These are phyloP conservation scores for Dactylellina drechsleri DNA, from an alignment of 2,329 filamentous ascomycete species.

Conservation along the genomic window DNA sequence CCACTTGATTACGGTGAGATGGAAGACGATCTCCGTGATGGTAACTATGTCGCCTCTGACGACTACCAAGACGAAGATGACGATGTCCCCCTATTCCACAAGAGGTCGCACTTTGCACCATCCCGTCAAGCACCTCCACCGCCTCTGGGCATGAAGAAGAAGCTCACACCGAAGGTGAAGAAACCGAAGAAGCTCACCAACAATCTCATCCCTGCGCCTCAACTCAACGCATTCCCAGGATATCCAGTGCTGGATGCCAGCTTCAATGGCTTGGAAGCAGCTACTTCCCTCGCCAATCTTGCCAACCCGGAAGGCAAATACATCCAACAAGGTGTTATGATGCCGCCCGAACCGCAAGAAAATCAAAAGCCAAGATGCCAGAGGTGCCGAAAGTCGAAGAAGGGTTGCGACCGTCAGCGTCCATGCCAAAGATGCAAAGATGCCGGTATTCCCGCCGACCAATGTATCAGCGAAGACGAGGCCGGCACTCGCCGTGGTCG, in stretches of 20 bases:
- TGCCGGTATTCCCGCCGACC: constrained; percentile 89
- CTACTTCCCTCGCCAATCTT: constrained; percentile 49
- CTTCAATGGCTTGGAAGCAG: constrained; percentile 52
- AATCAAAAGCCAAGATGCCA: constrained; percentile 97
- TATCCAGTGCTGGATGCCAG: constrained; percentile 44
- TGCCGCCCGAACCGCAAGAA: constrained; percentile 53
- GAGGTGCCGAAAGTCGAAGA: constrained; percentile 98
- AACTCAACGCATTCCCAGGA: constrained; percentile 53
- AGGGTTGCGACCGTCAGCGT: constrained; percentile 95
- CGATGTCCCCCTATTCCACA: constrained; percentile 65
- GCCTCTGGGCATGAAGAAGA: constrained; percentile 53
- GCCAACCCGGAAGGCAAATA: constrained; percentile 51
- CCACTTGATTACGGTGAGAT: constrained; percentile 72
- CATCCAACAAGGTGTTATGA: constrained; percentile 47
- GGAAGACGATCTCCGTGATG: constrained; percentile 64
- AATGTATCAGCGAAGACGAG: constrained; percentile 97
- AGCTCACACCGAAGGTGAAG: constrained; percentile 62
- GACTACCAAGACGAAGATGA: constrained; percentile 63
- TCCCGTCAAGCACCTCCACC: constrained; percentile 62
- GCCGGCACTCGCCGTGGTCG: constrained; percentile 96
- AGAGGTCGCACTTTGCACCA: constrained; percentile 64
- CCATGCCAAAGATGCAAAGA: constrained; percentile 96
- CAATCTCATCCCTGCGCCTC: constrained; percentile 52
- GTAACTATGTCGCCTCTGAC: constrained; percentile 58
- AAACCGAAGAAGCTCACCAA: constrained; percentile 64